Base-by-base conservation (phyloP, 2,329 filamentous ascomycete genomes). In the Alternaria gaisen region DNA sequence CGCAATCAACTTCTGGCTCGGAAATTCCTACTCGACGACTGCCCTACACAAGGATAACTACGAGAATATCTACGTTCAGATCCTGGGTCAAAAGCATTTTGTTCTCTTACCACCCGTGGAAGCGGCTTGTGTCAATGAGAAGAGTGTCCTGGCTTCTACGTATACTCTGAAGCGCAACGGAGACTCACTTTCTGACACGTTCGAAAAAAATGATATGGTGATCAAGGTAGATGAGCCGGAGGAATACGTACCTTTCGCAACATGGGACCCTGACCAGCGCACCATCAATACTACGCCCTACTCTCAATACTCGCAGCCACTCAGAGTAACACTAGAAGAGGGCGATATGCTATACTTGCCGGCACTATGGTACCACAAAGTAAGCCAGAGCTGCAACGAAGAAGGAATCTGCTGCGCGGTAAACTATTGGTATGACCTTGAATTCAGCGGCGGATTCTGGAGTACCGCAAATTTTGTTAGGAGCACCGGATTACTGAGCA, bases 381-480 rank as follows among this genome's bases (percentile, higher is more conserved):
- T 95, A 5, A 88, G 86, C 7, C 92, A 95, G 73, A 88, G 85
- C 2, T 88, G 87, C 65, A 84, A 83, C 0, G 81, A 86, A 0
- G 90, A 93, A 64, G 90, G 89, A 0, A 87, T 94, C 32, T 92
- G 91, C 42, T 87, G 91, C 56, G 91, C 92, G 1, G 88, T 93
- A 38, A 95, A 95, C 71, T 94, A 94, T 76, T 95, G 92, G 90
- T 93, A 93, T 67, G 91, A 94, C 73, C 90, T 94, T 85, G 89
- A 92, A 30, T 94, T 92, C 69, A 83, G 83, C 26, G 90, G 91
- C 0, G 84, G 86, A 0, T 85, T 93, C 36, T 93, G 89, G 79
- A 85, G 90, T 3, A 75, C 85, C 47, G 83, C 82, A 32, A 81
- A 81, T 8, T 91, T 91, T 72, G 82, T 74, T 3, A 65, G 77